Base-by-base conservation (phyloP, 805 yeast genomes). In the Tetrapisispora nanseiensis region DNA sequence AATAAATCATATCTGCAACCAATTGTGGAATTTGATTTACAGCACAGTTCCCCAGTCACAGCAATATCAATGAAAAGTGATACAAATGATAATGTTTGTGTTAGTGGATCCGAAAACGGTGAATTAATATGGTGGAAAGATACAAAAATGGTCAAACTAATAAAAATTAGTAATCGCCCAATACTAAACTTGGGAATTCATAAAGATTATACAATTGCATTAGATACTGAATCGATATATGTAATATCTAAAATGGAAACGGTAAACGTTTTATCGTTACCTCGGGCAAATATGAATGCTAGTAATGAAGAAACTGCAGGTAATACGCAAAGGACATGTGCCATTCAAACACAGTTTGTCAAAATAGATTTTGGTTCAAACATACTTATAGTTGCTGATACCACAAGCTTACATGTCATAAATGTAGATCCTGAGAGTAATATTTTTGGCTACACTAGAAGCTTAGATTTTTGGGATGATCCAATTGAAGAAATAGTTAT, bases 41-140 rank as follows among this genome's bases (percentile, higher is more conserved):
- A 51, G 18, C 67, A 62, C 41, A 30, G 48, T 2, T 33, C 56
- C 3, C 43, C 57, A 40, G 65, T 62, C 15, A 60, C 67, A 2
- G 60, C 66, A 0, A 54, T 62, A 11, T 48, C 56, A 4, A 41
- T 51, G 2, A 43, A 52, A 6, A 15, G 26, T 24, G 54, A 50
- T 39, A 43, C 51, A 1, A 20, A 32, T 23, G 55, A 51, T 10
- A 58, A 57, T 42, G 48, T 53, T 48, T 54, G 61, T 43, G 58
- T 55, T 8, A 56, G 62, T 41, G 66, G 62, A 4, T 56, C 60
- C 11, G 62, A 56, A 40, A 46, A 52, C 33, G 66, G 66, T 13
- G 58, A 55, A 38, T 23, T 61, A 2, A 54, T 59, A 19, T 61
- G 66, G 66, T 61, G 66, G 66, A 45, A 55, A 33, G 61, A 58